A percentile compares a stretch with the other conserved stretches of the same genome.
Evolutionary conservation across 2,329 filamentous ascomycete species (phyloP).

Genomic region (Xylaria sp.): DNA sequence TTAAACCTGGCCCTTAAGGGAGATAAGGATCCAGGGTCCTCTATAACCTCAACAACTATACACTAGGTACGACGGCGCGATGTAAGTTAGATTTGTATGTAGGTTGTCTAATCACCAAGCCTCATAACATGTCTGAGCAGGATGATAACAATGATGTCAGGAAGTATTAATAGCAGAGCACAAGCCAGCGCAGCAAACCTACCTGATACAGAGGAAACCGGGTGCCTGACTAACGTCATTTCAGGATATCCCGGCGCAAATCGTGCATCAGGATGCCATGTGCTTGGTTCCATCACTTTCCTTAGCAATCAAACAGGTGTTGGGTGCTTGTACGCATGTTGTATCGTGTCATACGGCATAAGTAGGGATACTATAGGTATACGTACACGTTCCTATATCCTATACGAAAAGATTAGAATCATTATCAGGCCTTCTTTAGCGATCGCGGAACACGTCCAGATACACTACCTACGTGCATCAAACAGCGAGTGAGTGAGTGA

Average conservation of each 20-base stretch:
- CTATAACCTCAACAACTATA: too few species aligned
- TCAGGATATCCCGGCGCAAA: slow-evolving; percentile 31
- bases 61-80: too few species aligned
- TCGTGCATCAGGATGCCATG: slow-evolving; percentile 30
- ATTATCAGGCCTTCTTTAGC: neutral
- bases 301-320: slow-evolving; percentile 2
- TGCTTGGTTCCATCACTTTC: slow-evolving; percentile 20
- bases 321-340: neutral
- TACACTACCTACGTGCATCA: neutral
- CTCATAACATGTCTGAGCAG: neutral
- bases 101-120: neutral
- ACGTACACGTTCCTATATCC: neutral
- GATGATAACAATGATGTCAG: slow-evolving; percentile 28
- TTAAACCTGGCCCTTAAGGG: too few species aligned
- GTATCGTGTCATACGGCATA: neutral
- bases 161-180: slow-evolving; percentile 14
- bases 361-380: neutral
- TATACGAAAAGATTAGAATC: neutral
- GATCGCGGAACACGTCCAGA: neutral
- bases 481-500: neutral
- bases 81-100: neutral
- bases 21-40: too few species aligned
- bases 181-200: slow-evolving; percentile 7
- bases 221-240: slow-evolving; percentile 35
- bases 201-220: slow-evolving; percentile 7